Conservation (phyloP, 1,284 basidiomycete genomes). For the Clitocybe nebularis region DNA sequence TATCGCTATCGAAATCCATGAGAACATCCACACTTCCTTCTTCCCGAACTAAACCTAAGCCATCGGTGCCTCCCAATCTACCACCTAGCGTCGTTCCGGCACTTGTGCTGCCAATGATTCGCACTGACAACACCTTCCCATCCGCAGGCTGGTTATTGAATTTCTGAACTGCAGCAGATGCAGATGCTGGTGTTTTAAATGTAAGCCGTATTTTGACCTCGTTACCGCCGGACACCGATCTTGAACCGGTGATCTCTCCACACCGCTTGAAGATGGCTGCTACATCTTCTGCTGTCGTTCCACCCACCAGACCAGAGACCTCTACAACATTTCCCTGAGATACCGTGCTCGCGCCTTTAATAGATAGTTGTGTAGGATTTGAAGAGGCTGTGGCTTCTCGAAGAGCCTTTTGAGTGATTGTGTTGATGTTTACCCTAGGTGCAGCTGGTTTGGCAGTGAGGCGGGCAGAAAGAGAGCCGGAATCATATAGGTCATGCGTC, state of each 20-base stretch:
- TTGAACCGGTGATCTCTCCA: slow-evolving; percentile 60
- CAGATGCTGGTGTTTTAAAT: slow-evolving; percentile 63
- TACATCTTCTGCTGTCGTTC: slow-evolving; percentile 82
- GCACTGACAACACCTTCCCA: slow-evolving; percentile 67
- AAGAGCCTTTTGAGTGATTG: slow-evolving; percentile 52
- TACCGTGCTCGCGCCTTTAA: slow-evolving; percentile 68
- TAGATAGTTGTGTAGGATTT: slow-evolving; percentile 41
- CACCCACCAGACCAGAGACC: slow-evolving; percentile 68
- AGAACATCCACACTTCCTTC: slow-evolving; percentile 68
- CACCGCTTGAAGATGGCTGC: slow-evolving; percentile 82
- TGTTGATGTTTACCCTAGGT: slow-evolving; percentile 42
- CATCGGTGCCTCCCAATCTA: slow-evolving; percentile 51
- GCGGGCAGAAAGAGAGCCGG: slow-evolving; percentile 62
- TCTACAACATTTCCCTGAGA: slow-evolving; percentile 65
- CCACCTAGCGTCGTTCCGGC: slow-evolving; percentile 51
- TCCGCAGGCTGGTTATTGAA: slow-evolving; percentile 83
- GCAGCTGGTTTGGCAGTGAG: slow-evolving; percentile 38
- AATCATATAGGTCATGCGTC: slow-evolving; percentile 70
- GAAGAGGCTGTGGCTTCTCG: slow-evolving; percentile 42
- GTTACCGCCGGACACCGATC: slow-evolving; percentile 33
- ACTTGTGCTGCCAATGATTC: slow-evolving; percentile 52
- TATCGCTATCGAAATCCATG: slow-evolving; percentile 45
- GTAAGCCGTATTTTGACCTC: slow-evolving; percentile 69
- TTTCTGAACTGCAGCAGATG: slow-evolving; percentile 63
- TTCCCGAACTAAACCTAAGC: slow-evolving; percentile 53